Base-by-base conservation (phyloP, 495 filamentous ascomycete genomes). In the Penicillium mononematosum region DNA sequence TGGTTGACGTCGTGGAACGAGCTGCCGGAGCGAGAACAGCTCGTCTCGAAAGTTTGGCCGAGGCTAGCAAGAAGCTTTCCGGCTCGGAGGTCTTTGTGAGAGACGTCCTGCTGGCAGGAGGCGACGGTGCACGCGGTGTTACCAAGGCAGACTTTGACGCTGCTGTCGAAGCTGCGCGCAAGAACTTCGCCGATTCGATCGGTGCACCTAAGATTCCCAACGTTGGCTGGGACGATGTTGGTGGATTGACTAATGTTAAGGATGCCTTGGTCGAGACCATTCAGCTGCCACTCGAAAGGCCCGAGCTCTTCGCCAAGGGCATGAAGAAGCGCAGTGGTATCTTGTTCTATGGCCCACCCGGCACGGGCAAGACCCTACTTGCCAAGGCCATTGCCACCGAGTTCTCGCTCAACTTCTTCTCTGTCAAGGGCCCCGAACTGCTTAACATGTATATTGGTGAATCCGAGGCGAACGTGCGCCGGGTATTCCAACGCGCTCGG, bases 371-470 rank as follows among this genome's bases (percentile, higher is more conserved):
- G 75, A 99, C 94, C 0, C 76, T 99, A 22, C 83, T 99, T 27
- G 94, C 94, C 34, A 98, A 98, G 76, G 94, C 94, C 39, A 98
- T 99, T 65, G 94, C 94, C 1, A 98, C 95, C 0, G 94, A 98
- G 63, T 98, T 97, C 78, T 95, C 90, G 49, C 82, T 99, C 66
- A 99, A 99, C 62, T 99, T 99, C 81, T 98, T 99, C 83, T 91
- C 87, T 49, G 91, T 99, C 72, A 99, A 99, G 73, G 94, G 94
- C 2, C 94, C 94, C 1, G 94, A 98, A 74, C 72, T 98, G 63
- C 84, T 98, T 17, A 98, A 98, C 67, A 98, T 98, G 94, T 98
- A 98, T 67, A 98, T 98, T 68, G 94, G 94, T 73, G 94, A 98
- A 72, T 96, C 91, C 9, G 94, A 98, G 78, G 95, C 95, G 45